Evolutionary conservation across 495 filamentous ascomycete species (phyloP), one percentile per base, ranked within the genome.

Genomic region (Hypomontagnella monticulosa): DNA sequence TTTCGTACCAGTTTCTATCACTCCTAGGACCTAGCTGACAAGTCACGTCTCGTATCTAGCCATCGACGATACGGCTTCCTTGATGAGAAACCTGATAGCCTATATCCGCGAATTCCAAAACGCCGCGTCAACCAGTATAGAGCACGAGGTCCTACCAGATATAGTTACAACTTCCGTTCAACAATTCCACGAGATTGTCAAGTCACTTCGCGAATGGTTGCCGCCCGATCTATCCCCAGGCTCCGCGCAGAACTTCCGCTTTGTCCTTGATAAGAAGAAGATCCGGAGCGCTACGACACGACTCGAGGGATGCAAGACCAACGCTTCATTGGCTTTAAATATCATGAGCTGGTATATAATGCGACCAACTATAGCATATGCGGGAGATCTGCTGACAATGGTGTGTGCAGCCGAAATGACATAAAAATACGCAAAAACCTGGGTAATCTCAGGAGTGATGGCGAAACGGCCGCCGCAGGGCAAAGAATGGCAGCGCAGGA

Each of bases 61-160:
- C 4, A 23, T 56, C 5, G 53, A 56, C 36, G 32, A 56, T n/a
- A 56, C 40, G 0, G 15, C 3, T 20, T 56, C 53, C 14, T 5
- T 46, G 10, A 36, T 56, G 27, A 34, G 53, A 11, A 36, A 56
- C 11, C 4, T 46, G 8, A 15, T 56, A 15, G 11, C 5, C 10
- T 56, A 56, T 9, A 44, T 37, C 10, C 53, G 14, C 40, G 27
- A 56, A 30, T 56, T 46, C 27, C 37, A 46, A 46, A n/a, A 19
- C 5, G 40, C 15, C 15, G 4, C 40, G 8, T 56, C 12, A 4
- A 20, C 53, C 1, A 44, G n/a, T 2, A 15, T 10, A 1, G 10
- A 36, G 27, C 10, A 36, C 10, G 30, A 56, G 4, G 53, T 46
- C 4, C 23, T 56, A 14, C 53, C 53, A 23, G 30, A 56, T 3